Conservation (phyloP, 495 filamentous ascomycete species). For the Penicillium salamii region DNA sequence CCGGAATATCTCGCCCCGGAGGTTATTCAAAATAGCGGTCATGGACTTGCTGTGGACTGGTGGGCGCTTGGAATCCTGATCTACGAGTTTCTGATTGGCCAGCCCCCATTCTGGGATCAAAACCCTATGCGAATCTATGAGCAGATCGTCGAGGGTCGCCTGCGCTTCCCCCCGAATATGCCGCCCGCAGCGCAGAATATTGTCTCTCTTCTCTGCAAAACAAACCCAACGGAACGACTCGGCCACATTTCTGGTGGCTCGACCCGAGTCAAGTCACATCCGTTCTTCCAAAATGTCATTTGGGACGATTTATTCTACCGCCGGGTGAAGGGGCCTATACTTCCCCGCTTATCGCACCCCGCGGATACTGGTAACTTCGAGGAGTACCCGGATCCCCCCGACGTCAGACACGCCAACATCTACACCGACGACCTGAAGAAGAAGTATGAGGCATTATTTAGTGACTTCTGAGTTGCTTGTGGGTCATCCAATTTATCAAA, state of each 20-base stretch:
- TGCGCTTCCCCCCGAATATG: slow-evolving; percentile 50
- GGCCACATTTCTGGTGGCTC: slow-evolving; percentile 88
- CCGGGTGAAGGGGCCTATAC: slow-evolving; percentile 74
- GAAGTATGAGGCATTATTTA: slow-evolving; percentile 76
- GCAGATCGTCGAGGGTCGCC: slow-evolving; percentile 45
- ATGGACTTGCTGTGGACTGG: slow-evolving; percentile 98
- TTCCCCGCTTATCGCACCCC: slow-evolving; percentile 74
- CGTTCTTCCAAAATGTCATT: slow-evolving; percentile 78
- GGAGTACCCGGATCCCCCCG: slow-evolving; percentile 66
- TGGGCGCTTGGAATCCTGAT: slow-evolving; percentile 96
- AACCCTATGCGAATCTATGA: slow-evolving; percentile 97
- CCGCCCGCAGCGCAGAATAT: slow-evolving; percentile 77
- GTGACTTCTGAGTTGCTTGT: slow-evolving; percentile 60
- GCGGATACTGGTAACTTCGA: slow-evolving; percentile 92
- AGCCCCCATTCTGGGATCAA: slow-evolving; percentile 95
- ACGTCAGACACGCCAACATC: slow-evolving; percentile 48
- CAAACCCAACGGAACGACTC: slow-evolving; percentile 80
- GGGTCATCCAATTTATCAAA: background rate
- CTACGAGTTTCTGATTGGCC: slow-evolving; percentile 93
- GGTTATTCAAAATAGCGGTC: slow-evolving; percentile 92
- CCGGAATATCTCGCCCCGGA: slow-evolving; percentile 96
- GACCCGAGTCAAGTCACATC: slow-evolving; percentile 75
- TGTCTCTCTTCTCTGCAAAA: slow-evolving; percentile 81
- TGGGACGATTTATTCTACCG: slow-evolving; percentile 81
- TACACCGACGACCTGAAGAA: slow-evolving; percentile 72